A percentile compares a stretch with the other conserved stretches of the same genome.
These are phyloP conservation scores for Mycena galopus DNA, from an alignment of 768 basidiomycete genomes.

Conservation along the genomic window DNA sequence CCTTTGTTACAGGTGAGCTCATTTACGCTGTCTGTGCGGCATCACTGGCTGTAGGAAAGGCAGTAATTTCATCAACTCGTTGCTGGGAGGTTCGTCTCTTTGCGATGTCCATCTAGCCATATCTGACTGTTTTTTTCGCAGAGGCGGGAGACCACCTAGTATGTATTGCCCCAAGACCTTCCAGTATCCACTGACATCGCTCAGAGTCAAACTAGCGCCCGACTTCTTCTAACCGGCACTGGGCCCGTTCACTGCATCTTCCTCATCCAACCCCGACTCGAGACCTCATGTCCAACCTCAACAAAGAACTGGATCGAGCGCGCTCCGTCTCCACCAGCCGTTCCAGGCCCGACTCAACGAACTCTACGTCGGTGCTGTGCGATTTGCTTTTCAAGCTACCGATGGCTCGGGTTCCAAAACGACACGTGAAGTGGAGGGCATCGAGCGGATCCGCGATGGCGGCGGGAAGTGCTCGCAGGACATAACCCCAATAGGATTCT, in stretches of 20 bases:
- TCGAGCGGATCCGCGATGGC: conserved; percentile 76
- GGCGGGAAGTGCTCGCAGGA: conserved; percentile 81
- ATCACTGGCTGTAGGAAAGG: conserved; percentile 59
- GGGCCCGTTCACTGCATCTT: too few species aligned
- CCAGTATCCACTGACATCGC: background rate
- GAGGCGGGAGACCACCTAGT: conserved; percentile 49
- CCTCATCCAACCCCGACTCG: too few species aligned
- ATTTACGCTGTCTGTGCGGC: background rate
- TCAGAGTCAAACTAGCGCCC: conserved; percentile 69
- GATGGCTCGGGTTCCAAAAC: conserved; percentile 72
- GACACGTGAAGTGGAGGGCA: conserved; percentile 79
- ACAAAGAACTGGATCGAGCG: conserved; percentile 80
- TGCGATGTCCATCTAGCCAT: background rate
- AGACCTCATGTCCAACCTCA: conserved; percentile 89
- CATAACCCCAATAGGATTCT: conserved; percentile 85
- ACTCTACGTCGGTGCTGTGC: conserved; percentile 65
- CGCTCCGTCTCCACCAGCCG: conserved; percentile 64
- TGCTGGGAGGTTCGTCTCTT: conserved; percentile 72
- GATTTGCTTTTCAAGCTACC: conserved; percentile 70
- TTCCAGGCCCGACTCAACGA: conserved; percentile 47
- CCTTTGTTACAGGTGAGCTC: conserved; percentile 80
- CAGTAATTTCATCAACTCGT: conserved; percentile 83
- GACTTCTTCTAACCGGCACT: too few species aligned
- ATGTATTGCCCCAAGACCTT: conserved; percentile 12
- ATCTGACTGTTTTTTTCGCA: conserved; percentile 31